These are phyloP conservation scores for Picea mariana DNA, from an alignment of 83 land plant genomes.

Conservation along the genomic window DNA sequence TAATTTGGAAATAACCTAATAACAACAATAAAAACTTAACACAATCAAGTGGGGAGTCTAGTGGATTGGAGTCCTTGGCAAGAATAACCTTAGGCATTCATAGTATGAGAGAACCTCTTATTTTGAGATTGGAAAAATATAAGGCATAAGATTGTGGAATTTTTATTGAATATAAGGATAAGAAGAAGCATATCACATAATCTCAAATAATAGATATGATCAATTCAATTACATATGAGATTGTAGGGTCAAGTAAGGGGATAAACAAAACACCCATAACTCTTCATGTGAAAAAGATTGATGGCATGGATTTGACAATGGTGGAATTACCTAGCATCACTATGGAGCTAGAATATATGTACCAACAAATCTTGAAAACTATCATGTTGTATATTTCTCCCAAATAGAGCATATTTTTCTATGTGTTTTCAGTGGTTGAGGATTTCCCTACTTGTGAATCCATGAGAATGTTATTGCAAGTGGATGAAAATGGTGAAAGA, in stretches of 20 bases:
- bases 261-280: slow-evolving; percentile 44
- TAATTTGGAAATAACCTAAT: too few species aligned
- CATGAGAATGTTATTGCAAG: slow-evolving; percentile 51
- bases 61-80: too few species aligned
- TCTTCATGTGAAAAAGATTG: slow-evolving; percentile 38
- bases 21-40: too few species aligned
- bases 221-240: too few species aligned
- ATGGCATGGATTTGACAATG: slow-evolving; percentile 62
- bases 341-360: slow-evolving; percentile 51
- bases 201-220: too few species aligned
- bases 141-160: background rate
- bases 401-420: slow-evolving; percentile 47
- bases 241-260: slow-evolving; percentile 34
- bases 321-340: slow-evolving; percentile 73
- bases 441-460: slow-evolving; percentile 66
- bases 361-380: slow-evolving; percentile 47
- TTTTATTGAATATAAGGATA: too few species aligned
- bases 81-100: too few species aligned
- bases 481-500: slow-evolving; percentile 35
- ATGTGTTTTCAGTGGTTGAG: slow-evolving; percentile 38
- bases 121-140: too few species aligned
- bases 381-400: slow-evolving; percentile 52
- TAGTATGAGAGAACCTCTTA: too few species aligned
- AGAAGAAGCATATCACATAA: too few species aligned
- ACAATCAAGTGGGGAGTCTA: too few species aligned